These are phyloP conservation scores for Xanthoconium separans DNA, from an alignment of 1,284 basidiomycete species.

Conservation along the genomic window DNA sequence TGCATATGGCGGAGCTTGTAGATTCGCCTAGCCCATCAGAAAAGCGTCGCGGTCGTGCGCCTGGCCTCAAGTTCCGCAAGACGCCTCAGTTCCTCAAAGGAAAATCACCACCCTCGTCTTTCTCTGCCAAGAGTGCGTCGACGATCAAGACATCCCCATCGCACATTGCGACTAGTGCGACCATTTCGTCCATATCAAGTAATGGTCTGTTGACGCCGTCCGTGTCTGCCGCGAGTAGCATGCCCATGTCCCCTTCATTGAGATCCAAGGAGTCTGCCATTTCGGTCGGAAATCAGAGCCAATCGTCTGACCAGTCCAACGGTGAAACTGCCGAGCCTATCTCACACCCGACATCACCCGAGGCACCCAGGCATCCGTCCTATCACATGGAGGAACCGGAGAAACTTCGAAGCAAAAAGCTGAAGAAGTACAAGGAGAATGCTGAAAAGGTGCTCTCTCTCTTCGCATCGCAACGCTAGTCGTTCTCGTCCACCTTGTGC, in stretches of 20 bases:
- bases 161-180: constrained; percentile 46
- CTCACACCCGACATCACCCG: constrained; percentile 29
- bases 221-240: constrained; percentile 46
- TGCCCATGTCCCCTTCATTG: constrained; percentile 59
- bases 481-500: neutral
- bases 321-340: constrained; percentile 39
- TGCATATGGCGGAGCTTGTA: constrained; percentile 27
- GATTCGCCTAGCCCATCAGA: constrained; percentile 51
- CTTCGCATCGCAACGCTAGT: constrained; percentile 57
- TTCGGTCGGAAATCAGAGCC: constrained; percentile 64
- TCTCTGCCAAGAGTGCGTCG: constrained; percentile 47
- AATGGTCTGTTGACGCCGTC: constrained; percentile 56
- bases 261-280: constrained; percentile 75
- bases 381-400: constrained; percentile 44
- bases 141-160: constrained; percentile 42
- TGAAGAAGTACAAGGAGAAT: constrained; percentile 80
- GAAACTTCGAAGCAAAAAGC: constrained; percentile 64
- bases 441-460: constrained; percentile 79
- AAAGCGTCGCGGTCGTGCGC: constrained; percentile 63
- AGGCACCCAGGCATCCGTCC: constrained; percentile 33
- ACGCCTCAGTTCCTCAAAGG: constrained; percentile 68
- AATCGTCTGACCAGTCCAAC: constrained; percentile 71
- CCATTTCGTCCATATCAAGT: constrained; percentile 47
- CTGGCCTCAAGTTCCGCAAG: constrained; percentile 69
- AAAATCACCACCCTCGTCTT: constrained; percentile 62